Evolutionary conservation across 2,329 filamentous ascomycete species (phyloP).

Genomic region (Ceratocystis diversiconidia): DNA sequence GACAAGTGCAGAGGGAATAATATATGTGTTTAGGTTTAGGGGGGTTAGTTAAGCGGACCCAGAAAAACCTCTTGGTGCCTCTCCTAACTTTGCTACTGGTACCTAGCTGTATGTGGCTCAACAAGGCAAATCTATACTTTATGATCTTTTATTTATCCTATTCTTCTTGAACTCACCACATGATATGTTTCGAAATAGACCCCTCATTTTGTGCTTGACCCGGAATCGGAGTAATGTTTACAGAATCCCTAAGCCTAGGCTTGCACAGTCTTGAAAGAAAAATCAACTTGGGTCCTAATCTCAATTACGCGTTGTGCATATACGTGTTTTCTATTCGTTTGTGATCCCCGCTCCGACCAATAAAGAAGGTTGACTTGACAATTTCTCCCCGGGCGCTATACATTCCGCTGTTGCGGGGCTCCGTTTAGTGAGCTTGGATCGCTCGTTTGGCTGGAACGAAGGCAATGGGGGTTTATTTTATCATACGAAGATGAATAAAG

Average conservation of each 20-base stretch:
- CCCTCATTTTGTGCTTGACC: neutral
- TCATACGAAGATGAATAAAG: neutral
- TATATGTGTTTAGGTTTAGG: neutral
- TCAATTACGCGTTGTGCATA: neutral
- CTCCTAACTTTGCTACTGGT: neutral
- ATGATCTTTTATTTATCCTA: neutral
- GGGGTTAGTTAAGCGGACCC: neutral
- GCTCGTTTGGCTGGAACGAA: neutral
- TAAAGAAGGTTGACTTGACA: neutral
- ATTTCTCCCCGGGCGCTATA: neutral
- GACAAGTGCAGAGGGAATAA: conserved; percentile 1
- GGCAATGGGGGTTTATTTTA: neutral
- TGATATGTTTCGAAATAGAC: neutral
- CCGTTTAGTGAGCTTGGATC: neutral
- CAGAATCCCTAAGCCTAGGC: neutral
- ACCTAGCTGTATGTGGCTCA: neutral
- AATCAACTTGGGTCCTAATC: neutral
- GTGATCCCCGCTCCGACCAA: neutral
- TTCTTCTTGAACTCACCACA: neutral
- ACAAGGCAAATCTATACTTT: neutral
- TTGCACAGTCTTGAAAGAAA: neutral
- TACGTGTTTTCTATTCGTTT: neutral
- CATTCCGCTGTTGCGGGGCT: conserved; percentile 1
- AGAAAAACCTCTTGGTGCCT: conserved; percentile 6
- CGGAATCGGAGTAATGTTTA: neutral